A percentile compares a stretch with the other conserved stretches of the same genome.
These are phyloP conservation scores for Aspergillus hiratsukae DNA, from an alignment of 2,329 filamentous ascomycete genomes.

Conservation along the genomic window DNA sequence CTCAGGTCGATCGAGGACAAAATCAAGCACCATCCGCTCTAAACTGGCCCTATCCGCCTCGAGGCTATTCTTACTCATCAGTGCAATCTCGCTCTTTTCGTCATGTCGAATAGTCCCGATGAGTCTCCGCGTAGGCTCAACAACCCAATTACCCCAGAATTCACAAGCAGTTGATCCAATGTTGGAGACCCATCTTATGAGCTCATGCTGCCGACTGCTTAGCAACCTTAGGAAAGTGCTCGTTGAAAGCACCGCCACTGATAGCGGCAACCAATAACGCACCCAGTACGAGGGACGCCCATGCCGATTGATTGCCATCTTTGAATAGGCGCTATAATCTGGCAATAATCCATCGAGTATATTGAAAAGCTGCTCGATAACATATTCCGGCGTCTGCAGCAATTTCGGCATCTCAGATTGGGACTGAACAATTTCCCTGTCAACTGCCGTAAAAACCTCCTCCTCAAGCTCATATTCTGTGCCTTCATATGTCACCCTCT, in stretches of 20 bases:
- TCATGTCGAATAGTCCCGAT: constrained; percentile 92
- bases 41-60: constrained; percentile 85
- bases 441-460: constrained; percentile 53
- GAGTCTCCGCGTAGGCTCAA: constrained; percentile 77
- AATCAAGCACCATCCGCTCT: constrained; percentile 97
- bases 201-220: constrained; percentile 68
- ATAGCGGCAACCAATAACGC: constrained; percentile 83
- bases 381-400: constrained; percentile 37
- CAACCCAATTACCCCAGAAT: constrained; percentile 95
- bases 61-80: constrained; percentile 91
- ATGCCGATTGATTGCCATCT: constrained; percentile 55
- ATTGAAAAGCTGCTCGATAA: constrained; percentile 38
- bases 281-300: constrained; percentile 71
- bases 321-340: constrained; percentile 57
- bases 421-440: constrained; percentile 55
- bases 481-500: constrained; percentile 61
- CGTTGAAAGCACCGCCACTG: constrained; percentile 69
- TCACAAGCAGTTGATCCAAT: constrained; percentile 74
- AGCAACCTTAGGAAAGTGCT: constrained; percentile 80
- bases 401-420: constrained; percentile 1
- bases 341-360: constrained; percentile 68
- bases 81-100: constrained; percentile 84
- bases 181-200: constrained; percentile 74
- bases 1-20: constrained; percentile 76
- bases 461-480: constrained; percentile 53